Base-by-base conservation (phyloP, 2,329 filamentous ascomycete genomes). In the Bipolaris bicolor region DNA sequence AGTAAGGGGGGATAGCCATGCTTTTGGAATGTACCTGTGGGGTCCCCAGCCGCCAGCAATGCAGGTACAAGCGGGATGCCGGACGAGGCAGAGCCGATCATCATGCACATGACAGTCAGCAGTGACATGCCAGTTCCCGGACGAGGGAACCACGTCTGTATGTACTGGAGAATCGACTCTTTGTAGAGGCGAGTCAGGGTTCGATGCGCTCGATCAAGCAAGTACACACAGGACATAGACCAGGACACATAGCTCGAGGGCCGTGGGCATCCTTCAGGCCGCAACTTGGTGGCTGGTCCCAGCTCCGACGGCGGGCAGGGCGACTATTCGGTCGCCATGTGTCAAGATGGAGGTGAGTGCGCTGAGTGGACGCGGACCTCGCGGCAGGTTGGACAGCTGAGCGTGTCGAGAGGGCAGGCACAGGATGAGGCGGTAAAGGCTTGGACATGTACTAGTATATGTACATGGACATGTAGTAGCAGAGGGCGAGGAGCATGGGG, bases 11-110 rank as follows among this genome's bases (percentile, higher is more conserved):
- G 9, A 34, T 41, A 47, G 29, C 29, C 16, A 24, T 29, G 29
- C 49, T 43, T 60, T 55, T 44, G 20, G 33, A 29, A 48, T 39
- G 50, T 54, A 43, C 33, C 34, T 49, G 59, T 55, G 54, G 60
- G 62, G 62, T 55, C 36, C 24, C 41, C 49, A 48, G 29, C 33
- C 43, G n/a, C 44, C 39, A 47, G 20, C n/a, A 33, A 58, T 53
- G 62, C 60, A 62, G 62, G 60, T 57, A 64, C 57, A 40, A 58
- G 48, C 54, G 46, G 54, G 43, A 52, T 46, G 33, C 43, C 49
- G 49, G 57, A 48, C 37, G 11, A 16, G 43, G 24, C 49, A 51
- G 34, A 52, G 45, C 55, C 60, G 45, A 39, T 22, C 37, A 15
- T 49, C 51, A 48, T 52, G 45, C 49, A 49, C 31, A 52, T 49